Evolutionary conservation across 768 basidiomycete genomes (phyloP), one percentile per base, ranked within the genome.

Genomic region (Mycena rebaudengoi): DNA sequence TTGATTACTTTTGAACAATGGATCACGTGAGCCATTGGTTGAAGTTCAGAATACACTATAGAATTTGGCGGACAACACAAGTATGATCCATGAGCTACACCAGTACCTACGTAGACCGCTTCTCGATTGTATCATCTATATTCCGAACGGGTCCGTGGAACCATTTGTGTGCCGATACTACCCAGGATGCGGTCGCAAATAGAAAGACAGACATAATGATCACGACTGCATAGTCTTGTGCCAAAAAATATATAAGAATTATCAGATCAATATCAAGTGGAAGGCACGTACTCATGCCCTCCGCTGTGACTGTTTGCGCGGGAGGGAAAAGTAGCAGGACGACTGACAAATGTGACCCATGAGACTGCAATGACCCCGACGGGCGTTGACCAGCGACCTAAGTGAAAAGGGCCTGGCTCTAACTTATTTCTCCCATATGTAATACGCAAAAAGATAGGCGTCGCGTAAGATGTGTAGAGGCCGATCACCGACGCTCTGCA

Each of bases 371-470:
- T 70, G 44, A 77, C 73, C 6, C 90, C 90, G 37, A 89, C 74
- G 2, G 87, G 88, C 33, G 83, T 74, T 53, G 82, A 83, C 88
- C 87, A 90, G 54, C 75, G 76, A 13, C 90, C 90, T 0, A 91
- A 80, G 43, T 76, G 74, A 74, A 91, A 91, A 21, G 82, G 81
- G 11, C 91, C 90, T 1, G 87, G 87, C 10, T 79, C 70, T 13
- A 91, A 73, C 69, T 80, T 86, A 41, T 85, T 67, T 44, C 88
- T 79, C 8, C 91, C 90, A 23, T 85, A 91, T 0, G 90, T 91
- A 64, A 92, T 87, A 32, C 90, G 83, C 30, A 91, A 81, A 66
- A 91, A 86, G 50, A 92, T 90, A 2, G 90, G 90, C 1, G 84
- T 79, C 2, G 84, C 85, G 68, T 91, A 91, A 8, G 87, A 88